phyloP scores from a whole-genome alignment of 495 filamentous ascomycete species.

The Penicillium macrosclerotiorum region DNA sequence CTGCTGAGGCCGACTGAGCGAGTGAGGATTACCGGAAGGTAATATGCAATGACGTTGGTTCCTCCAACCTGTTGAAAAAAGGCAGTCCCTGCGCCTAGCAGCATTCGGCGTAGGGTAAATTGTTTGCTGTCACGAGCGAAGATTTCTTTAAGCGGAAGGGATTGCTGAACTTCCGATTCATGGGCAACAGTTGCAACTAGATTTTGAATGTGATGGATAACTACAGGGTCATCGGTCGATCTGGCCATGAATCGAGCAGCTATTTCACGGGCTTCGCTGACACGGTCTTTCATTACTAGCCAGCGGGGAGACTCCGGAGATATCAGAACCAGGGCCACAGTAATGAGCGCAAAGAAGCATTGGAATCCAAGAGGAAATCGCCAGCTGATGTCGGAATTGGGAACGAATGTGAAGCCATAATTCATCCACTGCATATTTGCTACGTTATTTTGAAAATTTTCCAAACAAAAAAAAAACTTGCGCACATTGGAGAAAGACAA shows the following conservation, averaged over 20 bases:
- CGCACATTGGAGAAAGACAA: too few species aligned
- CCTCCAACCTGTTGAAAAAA: conserved; percentile 10
- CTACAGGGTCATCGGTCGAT: not conserved
- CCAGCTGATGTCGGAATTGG: conserved; percentile 38
- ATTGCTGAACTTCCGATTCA: conserved; percentile 16
- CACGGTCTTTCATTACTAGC: conserved; percentile 11
- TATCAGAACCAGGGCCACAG: conserved; percentile 40
- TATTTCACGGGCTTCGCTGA: not conserved
- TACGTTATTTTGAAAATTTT: too few species aligned
- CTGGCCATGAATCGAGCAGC: not conserved
- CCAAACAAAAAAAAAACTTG: too few species aligned
- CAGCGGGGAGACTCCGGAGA: conserved; percentile 49
- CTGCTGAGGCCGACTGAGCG: conserved; percentile 3
- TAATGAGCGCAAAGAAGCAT: conserved; percentile 47
- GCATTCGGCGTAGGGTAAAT: conserved; percentile 4
- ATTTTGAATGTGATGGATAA: not conserved
- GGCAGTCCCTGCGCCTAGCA: conserved; percentile 5
- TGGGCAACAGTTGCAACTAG: conserved; percentile 1
- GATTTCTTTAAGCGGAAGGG: not conserved
- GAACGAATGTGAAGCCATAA: conserved; percentile 15
- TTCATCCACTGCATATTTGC: conserved; percentile 20
- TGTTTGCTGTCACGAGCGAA: conserved; percentile 1
- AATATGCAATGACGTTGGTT: conserved; percentile 9
- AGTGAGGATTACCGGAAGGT: conserved; percentile 6
- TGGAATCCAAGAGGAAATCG: conserved; percentile 49